A percentile compares a stretch with the other conserved stretches of the same genome.
These are phyloP conservation scores for Aleurites moluccanus DNA, from an alignment of 441 rosid species.

Conservation along the genomic window DNA sequence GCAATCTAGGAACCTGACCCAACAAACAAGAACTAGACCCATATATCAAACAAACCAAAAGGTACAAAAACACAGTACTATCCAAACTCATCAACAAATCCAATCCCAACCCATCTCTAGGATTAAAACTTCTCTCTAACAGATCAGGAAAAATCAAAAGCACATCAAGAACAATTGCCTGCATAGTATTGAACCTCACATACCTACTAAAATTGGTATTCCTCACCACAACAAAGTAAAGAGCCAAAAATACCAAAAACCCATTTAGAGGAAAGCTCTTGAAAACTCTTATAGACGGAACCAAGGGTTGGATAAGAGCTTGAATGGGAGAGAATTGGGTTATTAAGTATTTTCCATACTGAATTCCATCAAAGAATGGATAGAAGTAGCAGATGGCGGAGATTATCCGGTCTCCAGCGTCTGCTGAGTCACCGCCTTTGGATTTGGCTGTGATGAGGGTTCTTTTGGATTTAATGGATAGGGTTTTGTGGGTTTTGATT, in stretches of 20 bases:
- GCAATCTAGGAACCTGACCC: slow-evolving; percentile 85
- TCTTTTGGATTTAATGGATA: slow-evolving; percentile 14
- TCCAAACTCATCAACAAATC: slow-evolving; percentile 90
- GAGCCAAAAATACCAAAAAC: slow-evolving; percentile 69
- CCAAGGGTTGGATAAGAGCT: slow-evolving; percentile 63
- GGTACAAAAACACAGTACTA: slow-evolving; percentile 83
- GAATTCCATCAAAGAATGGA: slow-evolving; percentile 88
- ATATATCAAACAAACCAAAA: slow-evolving; percentile 78
- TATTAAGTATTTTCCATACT: slow-evolving; percentile 78
- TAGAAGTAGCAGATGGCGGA: slow-evolving; percentile 87
- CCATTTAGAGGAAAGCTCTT: slow-evolving; percentile 90
- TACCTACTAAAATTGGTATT: slow-evolving; percentile 81
- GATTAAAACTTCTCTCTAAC: slow-evolving; percentile 82
- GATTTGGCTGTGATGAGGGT: slow-evolving; percentile 40
- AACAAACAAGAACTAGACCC: slow-evolving; percentile 81
- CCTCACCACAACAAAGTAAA: slow-evolving; percentile 90
- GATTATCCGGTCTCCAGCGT: slow-evolving; percentile 71
- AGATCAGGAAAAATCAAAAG: slow-evolving; percentile 85
- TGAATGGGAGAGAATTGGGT: slow-evolving; percentile 67
- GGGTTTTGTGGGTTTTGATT: slow-evolving; percentile 2
- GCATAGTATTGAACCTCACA: slow-evolving; percentile 97
- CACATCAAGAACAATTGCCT: slow-evolving; percentile 89
- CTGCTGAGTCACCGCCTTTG: slow-evolving; percentile 58
- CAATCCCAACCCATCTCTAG: slow-evolving; percentile 69
- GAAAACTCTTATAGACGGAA: slow-evolving; percentile 79